These are phyloP conservation scores for Aureoboletus auriporus DNA, from an alignment of 768 basidiomycete genomes.

Conservation along the genomic window DNA sequence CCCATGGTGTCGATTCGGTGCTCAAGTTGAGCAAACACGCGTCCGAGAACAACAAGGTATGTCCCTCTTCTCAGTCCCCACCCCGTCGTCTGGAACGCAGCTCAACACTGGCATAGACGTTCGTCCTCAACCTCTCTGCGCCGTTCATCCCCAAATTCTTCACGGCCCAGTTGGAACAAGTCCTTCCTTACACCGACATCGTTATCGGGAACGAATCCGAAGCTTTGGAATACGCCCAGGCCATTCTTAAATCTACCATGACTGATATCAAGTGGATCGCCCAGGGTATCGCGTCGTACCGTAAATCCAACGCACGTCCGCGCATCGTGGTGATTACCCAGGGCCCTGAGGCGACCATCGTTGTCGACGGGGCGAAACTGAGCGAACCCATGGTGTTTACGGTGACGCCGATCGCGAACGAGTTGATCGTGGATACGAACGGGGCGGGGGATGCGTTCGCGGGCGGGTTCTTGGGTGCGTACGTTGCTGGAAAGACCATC, in stretches of 20 bases:
- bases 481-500: conserved; percentile 70
- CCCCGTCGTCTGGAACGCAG: not conserved
- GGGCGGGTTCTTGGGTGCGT: conserved; percentile 90
- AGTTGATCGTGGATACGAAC: conserved; percentile 91
- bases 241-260: conserved; percentile 62
- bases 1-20: conserved; percentile 76
- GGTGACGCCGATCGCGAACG: conserved; percentile 55
- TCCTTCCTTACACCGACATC: conserved; percentile 84
- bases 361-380: conserved; percentile 59
- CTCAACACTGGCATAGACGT: conserved; percentile 48
- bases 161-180: conserved; percentile 68
- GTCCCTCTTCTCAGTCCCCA: not conserved
- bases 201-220: conserved; percentile 97
- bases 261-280: conserved; percentile 70
- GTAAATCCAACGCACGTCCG: conserved; percentile 74
- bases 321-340: conserved; percentile 91
- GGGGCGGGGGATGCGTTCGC: conserved; percentile 98
- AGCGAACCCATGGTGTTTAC: conserved; percentile 48
- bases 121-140: conserved; percentile 91
- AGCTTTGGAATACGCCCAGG: conserved; percentile 79
- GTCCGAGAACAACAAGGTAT: conserved; percentile 69
- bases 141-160: conserved; percentile 98
- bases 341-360: conserved; percentile 73
- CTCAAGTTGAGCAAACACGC: conserved; percentile 76
- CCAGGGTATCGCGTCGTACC: conserved; percentile 63